Percentiles rank a stretch among this genome's conserved stretches.
These are phyloP conservation scores for Luffa acutangula DNA, from an alignment of 306 rosid genomes.

Conservation along the genomic window DNA sequence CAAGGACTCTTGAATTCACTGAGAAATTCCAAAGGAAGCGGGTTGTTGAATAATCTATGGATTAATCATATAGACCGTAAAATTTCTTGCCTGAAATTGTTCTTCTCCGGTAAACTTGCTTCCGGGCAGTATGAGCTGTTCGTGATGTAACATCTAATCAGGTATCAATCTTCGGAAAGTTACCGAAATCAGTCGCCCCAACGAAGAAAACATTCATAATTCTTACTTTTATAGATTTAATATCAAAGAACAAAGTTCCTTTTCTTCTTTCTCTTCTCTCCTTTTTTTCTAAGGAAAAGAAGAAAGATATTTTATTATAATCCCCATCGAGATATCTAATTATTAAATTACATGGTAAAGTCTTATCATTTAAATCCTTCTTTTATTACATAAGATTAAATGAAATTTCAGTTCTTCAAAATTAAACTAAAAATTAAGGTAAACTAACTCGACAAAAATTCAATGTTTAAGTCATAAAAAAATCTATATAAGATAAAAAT, in stretches of 20 bases:
- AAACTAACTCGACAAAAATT: too few relatives aligned
- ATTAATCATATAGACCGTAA: neutral
- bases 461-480: too few relatives aligned
- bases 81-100: neutral
- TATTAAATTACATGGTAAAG: neutral
- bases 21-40: neutral
- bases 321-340: neutral
- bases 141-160: neutral
- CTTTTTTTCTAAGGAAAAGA: neutral
- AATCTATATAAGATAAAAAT: too few relatives aligned
- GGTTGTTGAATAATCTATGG: neutral
- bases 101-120: neutral
- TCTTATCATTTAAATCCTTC: neutral
- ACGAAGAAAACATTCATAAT: neutral
- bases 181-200: neutral
- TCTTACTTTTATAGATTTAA: neutral
- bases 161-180: neutral
- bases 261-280: neutral
- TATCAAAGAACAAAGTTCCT: neutral
- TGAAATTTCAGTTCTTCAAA: neutral
- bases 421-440: neutral
- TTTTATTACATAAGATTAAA: neutral
- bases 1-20: neutral
- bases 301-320: neutral
- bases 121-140: neutral